Conservation (phyloP, 352 stramenopile species). For the Thalassiosira mediterranea region DNA sequence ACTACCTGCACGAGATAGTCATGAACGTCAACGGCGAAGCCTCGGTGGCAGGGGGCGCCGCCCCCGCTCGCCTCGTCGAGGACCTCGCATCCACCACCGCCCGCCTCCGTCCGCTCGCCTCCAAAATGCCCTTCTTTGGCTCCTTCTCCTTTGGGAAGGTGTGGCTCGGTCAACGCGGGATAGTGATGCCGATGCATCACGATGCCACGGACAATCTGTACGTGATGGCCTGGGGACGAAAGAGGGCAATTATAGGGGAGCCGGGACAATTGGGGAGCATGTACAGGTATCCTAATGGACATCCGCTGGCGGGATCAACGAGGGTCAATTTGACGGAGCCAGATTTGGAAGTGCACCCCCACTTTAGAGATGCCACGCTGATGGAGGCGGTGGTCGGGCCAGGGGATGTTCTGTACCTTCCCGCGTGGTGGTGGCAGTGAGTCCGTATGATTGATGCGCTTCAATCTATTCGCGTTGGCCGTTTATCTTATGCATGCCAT, state of each 20-base stretch:
- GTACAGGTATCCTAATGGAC: slow-evolving; percentile 44
- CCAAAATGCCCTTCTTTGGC: slow-evolving; percentile 6
- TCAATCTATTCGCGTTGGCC: too few relatives aligned
- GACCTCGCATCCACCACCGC: not conserved
- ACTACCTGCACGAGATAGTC: slow-evolving; percentile 19
- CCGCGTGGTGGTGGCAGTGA: slow-evolving; percentile 77
- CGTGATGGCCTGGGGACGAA: slow-evolving; percentile 72
- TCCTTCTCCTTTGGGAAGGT: slow-evolving; percentile 9
- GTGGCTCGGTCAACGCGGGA: slow-evolving; percentile 72
- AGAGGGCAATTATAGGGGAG: slow-evolving; percentile 30
- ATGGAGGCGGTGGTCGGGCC: slow-evolving; percentile 59
- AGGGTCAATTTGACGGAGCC: slow-evolving; percentile 59
- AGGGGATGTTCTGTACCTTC: slow-evolving; percentile 78
- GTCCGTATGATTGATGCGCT: too few relatives aligned
- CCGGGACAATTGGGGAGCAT: slow-evolving; percentile 58
- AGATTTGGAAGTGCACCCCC: slow-evolving; percentile 55
- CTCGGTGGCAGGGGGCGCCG: not conserved
- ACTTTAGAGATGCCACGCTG: slow-evolving; percentile 43
- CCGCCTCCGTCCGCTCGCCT: not conserved
- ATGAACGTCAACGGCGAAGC: slow-evolving; percentile 11
- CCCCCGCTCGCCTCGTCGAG: not conserved
- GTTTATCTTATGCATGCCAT: too few relatives aligned
- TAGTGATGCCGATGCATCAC: slow-evolving; percentile 73
- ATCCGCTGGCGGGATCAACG: slow-evolving; percentile 35
- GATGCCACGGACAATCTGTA: slow-evolving; percentile 81